Percentiles rank a stretch among this genome's conserved stretches.
These are phyloP conservation scores for Raddia distichophylla DNA, from an alignment of 176 grass and related monocot genomes.

Conservation along the genomic window DNA sequence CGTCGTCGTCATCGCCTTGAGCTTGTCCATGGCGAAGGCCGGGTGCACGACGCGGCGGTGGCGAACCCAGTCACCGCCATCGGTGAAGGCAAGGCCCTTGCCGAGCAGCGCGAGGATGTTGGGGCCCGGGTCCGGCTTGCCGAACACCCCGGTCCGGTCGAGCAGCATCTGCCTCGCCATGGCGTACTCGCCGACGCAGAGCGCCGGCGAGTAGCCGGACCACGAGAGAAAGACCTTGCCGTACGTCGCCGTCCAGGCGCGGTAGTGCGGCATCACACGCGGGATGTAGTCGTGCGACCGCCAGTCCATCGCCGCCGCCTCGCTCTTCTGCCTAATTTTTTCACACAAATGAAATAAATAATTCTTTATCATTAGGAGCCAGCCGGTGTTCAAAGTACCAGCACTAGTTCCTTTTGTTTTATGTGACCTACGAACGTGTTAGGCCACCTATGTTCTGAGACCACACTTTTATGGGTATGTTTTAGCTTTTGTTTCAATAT, in stretches of 20 bases:
- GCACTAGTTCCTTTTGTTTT: too few species aligned
- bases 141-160: conserved; percentile 45
- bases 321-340: too few species aligned
- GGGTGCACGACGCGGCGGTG: conserved; percentile 66
- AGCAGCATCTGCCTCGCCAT: conserved; percentile 56
- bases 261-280: conserved; percentile 43
- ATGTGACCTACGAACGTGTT: too few species aligned
- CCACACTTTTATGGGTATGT: too few species aligned
- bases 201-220: conserved; percentile 42
- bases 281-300: conserved; percentile 56
- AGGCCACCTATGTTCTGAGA: too few species aligned
- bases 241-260: conserved; percentile 37
- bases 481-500: too few species aligned
- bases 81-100: conserved; percentile 39
- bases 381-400: too few species aligned
- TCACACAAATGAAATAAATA: too few species aligned
- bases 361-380: too few species aligned
- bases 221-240: conserved; percentile 59
- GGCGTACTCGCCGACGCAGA: conserved; percentile 46
- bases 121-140: conserved; percentile 17
- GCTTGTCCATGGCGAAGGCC: conserved; percentile 80
- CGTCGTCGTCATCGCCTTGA: conserved; percentile 60
- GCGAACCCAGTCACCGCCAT: conserved; percentile 64
- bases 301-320: conserved; percentile 36
- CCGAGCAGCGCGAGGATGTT: conserved; percentile 50